A percentile compares a stretch with the other conserved stretches of the same genome.
Evolutionary conservation across 2,329 filamentous ascomycete species (phyloP).

Genomic region (Tympanopsis confertula): DNA sequence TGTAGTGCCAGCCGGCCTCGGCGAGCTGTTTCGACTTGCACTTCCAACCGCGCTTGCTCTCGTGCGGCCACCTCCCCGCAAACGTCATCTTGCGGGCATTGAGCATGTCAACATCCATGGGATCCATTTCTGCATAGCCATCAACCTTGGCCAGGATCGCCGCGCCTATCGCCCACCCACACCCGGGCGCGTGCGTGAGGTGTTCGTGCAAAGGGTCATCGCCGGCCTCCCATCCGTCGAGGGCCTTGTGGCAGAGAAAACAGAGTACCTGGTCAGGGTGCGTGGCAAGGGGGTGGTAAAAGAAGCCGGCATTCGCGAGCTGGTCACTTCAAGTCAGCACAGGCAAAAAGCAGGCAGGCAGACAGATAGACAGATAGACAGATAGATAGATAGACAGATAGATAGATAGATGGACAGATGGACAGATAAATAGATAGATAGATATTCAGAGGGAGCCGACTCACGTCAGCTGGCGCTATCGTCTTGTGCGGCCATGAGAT

Average conservation of each 20-base stretch:
- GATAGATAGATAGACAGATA: neutral
- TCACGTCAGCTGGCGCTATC: conserved; percentile 53
- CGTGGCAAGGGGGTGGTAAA: conserved; percentile 64
- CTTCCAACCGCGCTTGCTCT: conserved; percentile 76
- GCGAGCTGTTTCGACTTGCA: conserved; percentile 86
- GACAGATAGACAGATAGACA: conserved; percentile 6
- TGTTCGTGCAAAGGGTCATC: conserved; percentile 81
- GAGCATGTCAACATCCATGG: conserved; percentile 57
- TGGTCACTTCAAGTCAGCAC: conserved; percentile 21
- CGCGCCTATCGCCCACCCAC: conserved; percentile 73
- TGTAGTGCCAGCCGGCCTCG: conserved; percentile 88
- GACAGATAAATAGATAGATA: conserved; percentile 1
- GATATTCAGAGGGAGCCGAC: conserved; percentile 17
- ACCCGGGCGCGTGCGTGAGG: conserved; percentile 67
- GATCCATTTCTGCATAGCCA: conserved; percentile 61
- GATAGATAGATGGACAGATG: conserved; percentile 6
- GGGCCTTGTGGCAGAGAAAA: conserved; percentile 71
- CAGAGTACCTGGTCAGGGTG: conserved; percentile 82
- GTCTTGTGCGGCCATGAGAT: conserved; percentile 69
- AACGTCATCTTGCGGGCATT: conserved; percentile 77
- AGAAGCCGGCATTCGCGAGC: conserved; percentile 87
- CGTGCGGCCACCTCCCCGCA: conserved; percentile 76
- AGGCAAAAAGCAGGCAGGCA: conserved; percentile 5
- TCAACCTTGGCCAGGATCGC: conserved; percentile 49
- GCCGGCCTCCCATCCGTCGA: conserved; percentile 84